A percentile compares a stretch with the other conserved stretches of the same genome.
These are phyloP conservation scores for Aspergillus sp. DNA, from an alignment of 2,329 filamentous ascomycete species.

Conservation along the genomic window DNA sequence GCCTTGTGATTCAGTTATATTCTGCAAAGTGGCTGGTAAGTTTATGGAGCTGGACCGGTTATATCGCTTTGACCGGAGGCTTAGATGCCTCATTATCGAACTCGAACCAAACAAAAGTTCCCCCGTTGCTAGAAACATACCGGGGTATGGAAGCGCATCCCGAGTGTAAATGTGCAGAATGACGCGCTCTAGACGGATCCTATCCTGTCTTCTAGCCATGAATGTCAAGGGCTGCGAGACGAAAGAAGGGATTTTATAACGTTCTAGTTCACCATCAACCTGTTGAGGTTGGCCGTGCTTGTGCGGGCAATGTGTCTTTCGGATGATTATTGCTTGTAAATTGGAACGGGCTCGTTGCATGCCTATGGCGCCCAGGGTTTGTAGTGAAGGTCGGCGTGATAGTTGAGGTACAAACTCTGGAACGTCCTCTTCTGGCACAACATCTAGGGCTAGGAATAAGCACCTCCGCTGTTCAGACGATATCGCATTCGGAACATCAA, in stretches of 20 bases:
- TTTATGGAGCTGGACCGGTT: conserved; percentile 64
- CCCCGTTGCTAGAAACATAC: conserved; percentile 67
- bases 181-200: conserved; percentile 71
- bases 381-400: conserved; percentile 65
- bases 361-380: conserved; percentile 72
- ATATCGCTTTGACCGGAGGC: conserved; percentile 73
- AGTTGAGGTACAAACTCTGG: conserved; percentile 69
- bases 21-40: conserved; percentile 1
- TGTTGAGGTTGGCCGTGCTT: conserved; percentile 51
- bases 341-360: conserved; percentile 69
- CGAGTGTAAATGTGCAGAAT: conserved; percentile 82
- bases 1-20: neutral
- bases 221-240: conserved; percentile 66
- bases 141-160: conserved; percentile 77
- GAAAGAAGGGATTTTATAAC: conserved; percentile 77
- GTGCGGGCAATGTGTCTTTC: conserved; percentile 73
- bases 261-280: conserved; percentile 60
- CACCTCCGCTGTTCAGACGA: conserved; percentile 27
- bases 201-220: conserved; percentile 71
- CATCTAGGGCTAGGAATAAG: conserved; percentile 59
- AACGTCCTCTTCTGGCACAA: conserved; percentile 72
- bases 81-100: conserved; percentile 84
- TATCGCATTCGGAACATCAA: conserved; percentile 51
- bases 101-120: conserved; percentile 74
- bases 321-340: conserved; percentile 76